These are phyloP conservation scores for Avena eriantha DNA, from an alignment of 176 grass and related monocot genomes.

Conservation along the genomic window DNA sequence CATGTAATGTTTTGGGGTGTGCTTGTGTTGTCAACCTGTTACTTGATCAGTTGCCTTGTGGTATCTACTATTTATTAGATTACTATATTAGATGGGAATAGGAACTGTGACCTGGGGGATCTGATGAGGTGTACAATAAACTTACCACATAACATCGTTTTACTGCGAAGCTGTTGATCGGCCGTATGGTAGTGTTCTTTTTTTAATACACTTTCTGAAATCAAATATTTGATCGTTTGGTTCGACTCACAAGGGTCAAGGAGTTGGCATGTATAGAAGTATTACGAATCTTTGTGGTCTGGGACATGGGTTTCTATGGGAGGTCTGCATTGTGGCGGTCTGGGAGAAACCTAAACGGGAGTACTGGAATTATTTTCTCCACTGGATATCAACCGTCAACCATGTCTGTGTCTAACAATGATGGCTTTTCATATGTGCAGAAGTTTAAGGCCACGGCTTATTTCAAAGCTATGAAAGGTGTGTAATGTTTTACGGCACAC, in stretches of 20 bases:
- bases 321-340: background rate
- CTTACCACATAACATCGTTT: background rate
- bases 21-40: background rate
- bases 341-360: slow-evolving; percentile 3
- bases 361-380: background rate
- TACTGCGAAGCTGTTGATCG: background rate
- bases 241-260: background rate
- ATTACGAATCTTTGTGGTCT: slow-evolving; percentile 10
- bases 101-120: slow-evolving; percentile 1
- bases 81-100: background rate
- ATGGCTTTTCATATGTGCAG: slow-evolving; percentile 47
- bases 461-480: slow-evolving; percentile 75
- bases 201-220: slow-evolving; percentile 7
- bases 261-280: slow-evolving; percentile 7
- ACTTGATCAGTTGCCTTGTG: background rate
- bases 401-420: slow-evolving; percentile 11
- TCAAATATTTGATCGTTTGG: slow-evolving; percentile 3
- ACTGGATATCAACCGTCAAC: slow-evolving; percentile 27
- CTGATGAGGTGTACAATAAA: background rate
- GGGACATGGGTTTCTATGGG: background rate
- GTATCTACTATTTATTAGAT: background rate
- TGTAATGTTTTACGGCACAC: background rate
- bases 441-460: slow-evolving; percentile 65
- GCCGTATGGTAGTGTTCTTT: background rate
- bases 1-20: slow-evolving; percentile 16